Evolutionary conservation across 2,329 filamentous ascomycete genomes (phyloP).

Genomic region (Periconia sp.): DNA sequence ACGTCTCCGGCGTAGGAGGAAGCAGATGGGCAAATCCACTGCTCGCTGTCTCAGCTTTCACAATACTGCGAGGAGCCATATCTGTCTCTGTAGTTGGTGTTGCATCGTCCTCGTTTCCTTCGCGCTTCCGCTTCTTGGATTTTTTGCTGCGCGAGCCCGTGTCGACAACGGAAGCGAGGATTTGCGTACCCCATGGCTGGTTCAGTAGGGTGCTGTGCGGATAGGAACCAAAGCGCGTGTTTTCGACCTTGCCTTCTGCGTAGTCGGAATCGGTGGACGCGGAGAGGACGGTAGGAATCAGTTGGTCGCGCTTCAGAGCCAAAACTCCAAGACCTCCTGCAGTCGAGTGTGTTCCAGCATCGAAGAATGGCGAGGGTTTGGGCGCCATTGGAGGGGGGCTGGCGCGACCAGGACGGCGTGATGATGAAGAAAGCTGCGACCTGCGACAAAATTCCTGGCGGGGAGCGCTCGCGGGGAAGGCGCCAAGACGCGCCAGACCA

Average conservation of each 20-base stretch:
- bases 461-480: conserved; percentile 28
- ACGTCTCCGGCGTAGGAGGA: conserved; percentile 79
- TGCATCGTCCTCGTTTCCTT: conserved; percentile 39
- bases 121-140: conserved; percentile 55
- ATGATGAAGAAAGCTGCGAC: conserved; percentile 24
- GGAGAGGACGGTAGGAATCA: conserved; percentile 71
- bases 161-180: conserved; percentile 87
- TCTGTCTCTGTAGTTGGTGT: conserved; percentile 21
- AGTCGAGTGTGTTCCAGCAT: conserved; percentile 67
- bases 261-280: conserved; percentile 47
- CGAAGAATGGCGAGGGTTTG: conserved; percentile 75
- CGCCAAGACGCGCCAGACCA: conserved; percentile 30
- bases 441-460: conserved; percentile 25
- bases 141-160: conserved; percentile 86
- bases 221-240: conserved; percentile 88
- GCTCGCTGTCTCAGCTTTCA: conserved; percentile 57
- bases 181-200: conserved; percentile 89
- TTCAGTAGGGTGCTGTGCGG: conserved; percentile 63
- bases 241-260: conserved; percentile 64
- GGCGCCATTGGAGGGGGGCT: conserved; percentile 25
- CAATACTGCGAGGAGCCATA: conserved; percentile 40
- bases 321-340: conserved; percentile 78
- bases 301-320: conserved; percentile 85
- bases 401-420: conserved; percentile 2
- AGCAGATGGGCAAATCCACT: conserved; percentile 79